Evolutionary conservation across 495 filamentous ascomycete genomes (phyloP).

Genomic region (Neurospora intermedia): DNA sequence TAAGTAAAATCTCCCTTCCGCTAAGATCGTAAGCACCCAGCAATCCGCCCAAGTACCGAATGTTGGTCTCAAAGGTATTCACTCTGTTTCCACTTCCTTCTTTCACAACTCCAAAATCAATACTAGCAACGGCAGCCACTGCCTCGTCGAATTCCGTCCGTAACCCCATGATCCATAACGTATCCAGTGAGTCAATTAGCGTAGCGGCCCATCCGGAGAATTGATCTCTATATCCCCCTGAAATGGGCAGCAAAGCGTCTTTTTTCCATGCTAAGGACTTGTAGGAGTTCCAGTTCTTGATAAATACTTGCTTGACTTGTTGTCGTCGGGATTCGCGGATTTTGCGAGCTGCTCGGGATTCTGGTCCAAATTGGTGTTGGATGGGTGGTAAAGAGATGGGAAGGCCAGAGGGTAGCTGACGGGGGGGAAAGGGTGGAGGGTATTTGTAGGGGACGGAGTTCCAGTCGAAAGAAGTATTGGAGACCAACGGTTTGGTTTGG

Average conservation of each 20-base stretch:
- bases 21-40: slow-evolving; percentile 70
- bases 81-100: slow-evolving; percentile 35
- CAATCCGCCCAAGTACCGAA: slow-evolving; percentile 71
- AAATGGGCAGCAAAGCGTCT: slow-evolving; percentile 66
- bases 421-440: slow-evolving; percentile 37
- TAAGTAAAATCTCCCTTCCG: slow-evolving; percentile 56
- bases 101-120: slow-evolving; percentile 71
- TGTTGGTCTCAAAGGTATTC: slow-evolving; percentile 75
- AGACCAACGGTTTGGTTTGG: not conserved
- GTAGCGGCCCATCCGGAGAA: slow-evolving; percentile 91
- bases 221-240: slow-evolving; percentile 48
- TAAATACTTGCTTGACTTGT: slow-evolving; percentile 56
- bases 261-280: slow-evolving; percentile 64
- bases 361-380: slow-evolving; percentile 52
- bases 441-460: slow-evolving; percentile 45
- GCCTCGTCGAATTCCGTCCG: slow-evolving; percentile 78
- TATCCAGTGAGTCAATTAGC: slow-evolving; percentile 75
- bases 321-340: slow-evolving; percentile 46
- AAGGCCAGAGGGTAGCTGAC: slow-evolving; percentile 49
- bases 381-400: slow-evolving; percentile 30
- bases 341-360: slow-evolving; percentile 41
- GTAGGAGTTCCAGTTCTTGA: slow-evolving; percentile 67
- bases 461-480: slow-evolving; percentile 45
- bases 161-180: slow-evolving; percentile 85
- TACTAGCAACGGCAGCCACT: slow-evolving; percentile 55